A percentile compares a stretch with the other conserved stretches of the same genome.
phyloP scores from a whole-genome alignment of 345 rosid genomes.

The Schrenkiella parvula region DNA sequence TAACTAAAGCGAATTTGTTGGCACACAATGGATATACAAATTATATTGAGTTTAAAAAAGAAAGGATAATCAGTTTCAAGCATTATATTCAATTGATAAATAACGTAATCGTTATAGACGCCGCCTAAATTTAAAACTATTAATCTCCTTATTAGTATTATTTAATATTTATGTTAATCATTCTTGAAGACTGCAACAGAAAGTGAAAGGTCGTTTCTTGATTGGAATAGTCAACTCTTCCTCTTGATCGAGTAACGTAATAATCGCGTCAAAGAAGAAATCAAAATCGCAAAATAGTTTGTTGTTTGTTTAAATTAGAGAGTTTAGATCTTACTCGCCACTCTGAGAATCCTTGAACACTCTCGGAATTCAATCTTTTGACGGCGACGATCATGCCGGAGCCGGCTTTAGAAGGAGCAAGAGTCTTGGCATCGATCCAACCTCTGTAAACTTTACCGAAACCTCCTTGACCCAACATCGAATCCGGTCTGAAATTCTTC shows the following conservation, averaged over 20 bases:
- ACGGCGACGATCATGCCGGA: conserved; percentile 67
- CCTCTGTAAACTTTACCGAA: conserved; percentile 86
- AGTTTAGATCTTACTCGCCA: conserved; percentile 59
- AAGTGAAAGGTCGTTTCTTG: conserved; percentile 20
- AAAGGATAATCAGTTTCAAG: background rate
- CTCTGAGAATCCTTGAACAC: conserved; percentile 67
- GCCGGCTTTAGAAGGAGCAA: conserved; percentile 54
- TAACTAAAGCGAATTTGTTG: background rate
- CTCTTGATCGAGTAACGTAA: conserved; percentile 4
- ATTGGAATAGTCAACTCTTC: conserved; percentile 27
- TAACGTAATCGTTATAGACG: background rate
- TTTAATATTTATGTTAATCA: background rate
- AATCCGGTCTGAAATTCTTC: conserved; percentile 54
- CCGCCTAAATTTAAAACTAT: background rate
- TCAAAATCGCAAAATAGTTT: background rate
- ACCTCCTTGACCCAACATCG: conserved; percentile 76
- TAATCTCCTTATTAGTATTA: background rate
- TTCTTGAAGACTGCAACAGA: background rate
- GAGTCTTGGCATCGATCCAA: conserved; percentile 62
- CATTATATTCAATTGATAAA: background rate
- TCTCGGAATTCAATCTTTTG: conserved; percentile 64
- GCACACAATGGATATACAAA: background rate
- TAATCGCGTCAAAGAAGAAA: conserved; percentile 10
- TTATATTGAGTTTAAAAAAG: background rate
- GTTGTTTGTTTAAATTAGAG: background rate